These are phyloP conservation scores for Glutinoglossum americanum DNA, from an alignment of 495 filamentous ascomycete genomes.

Conservation along the genomic window DNA sequence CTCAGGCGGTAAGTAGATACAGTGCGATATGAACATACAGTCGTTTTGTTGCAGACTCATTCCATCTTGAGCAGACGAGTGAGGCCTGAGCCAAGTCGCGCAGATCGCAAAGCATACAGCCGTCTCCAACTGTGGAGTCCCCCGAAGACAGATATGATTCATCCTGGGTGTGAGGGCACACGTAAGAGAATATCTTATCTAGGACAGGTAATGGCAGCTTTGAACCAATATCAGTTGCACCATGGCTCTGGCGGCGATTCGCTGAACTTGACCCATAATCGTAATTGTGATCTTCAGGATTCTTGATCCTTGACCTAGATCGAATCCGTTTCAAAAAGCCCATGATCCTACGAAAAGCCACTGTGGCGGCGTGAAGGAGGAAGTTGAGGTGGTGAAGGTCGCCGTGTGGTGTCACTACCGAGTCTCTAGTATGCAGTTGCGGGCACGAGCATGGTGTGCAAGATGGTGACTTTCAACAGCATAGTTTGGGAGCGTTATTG, in stretches of 20 bases:
- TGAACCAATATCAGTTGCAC: constrained; percentile 21
- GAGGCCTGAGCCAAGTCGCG: constrained; percentile 70
- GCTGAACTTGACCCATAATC: background rate
- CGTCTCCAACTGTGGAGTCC: constrained; percentile 57
- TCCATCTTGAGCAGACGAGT: constrained; percentile 54
- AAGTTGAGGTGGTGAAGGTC: background rate
- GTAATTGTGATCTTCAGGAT: background rate
- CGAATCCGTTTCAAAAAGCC: constrained; percentile 2
- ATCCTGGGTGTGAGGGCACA: constrained; percentile 70
- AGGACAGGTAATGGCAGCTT: constrained; percentile 42
- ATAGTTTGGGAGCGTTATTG: background rate
- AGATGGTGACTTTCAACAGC: background rate
- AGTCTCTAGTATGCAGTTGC: background rate
- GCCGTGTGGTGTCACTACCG: background rate
- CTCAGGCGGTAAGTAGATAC: background rate
- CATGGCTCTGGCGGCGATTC: background rate
- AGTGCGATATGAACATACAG: constrained; percentile 26
- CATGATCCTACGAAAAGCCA: background rate
- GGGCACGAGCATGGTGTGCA: no score
- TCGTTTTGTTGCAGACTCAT: constrained; percentile 26
- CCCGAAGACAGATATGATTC: constrained; percentile 63
- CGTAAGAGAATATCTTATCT: constrained; percentile 47
- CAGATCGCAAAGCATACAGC: constrained; percentile 89
- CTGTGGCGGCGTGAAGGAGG: background rate
- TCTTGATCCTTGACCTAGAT: background rate